Conservation (phyloP, 1,284 basidiomycete species). For the Rhodotorula sp. region DNA sequence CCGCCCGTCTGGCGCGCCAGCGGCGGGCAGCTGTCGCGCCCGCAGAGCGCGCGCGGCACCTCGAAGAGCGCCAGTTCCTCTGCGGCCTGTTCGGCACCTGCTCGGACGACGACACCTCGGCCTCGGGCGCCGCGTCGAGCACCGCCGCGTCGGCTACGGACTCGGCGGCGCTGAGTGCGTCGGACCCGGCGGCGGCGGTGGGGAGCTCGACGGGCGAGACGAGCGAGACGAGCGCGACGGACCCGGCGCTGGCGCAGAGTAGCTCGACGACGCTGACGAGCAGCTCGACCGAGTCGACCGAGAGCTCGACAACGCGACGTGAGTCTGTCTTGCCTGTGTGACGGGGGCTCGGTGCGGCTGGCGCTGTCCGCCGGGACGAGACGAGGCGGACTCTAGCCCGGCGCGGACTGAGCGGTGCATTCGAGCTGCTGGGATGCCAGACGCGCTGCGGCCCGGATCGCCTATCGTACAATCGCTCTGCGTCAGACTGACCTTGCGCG, state of each 20-base stretch:
- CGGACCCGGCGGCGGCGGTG: background rate
- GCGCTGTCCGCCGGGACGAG: too few relatives aligned
- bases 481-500: background rate
- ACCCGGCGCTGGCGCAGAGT: background rate
- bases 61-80: background rate
- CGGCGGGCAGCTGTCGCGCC: too few relatives aligned
- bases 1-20: background rate
- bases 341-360: too few relatives aligned
- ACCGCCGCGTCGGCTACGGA: background rate
- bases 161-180: background rate
- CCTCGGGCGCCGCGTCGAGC: background rate
- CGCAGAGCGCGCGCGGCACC: background rate
- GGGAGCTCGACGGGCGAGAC: background rate
- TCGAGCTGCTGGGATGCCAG: too few relatives aligned
- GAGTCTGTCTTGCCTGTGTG: background rate
- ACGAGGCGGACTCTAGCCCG: too few relatives aligned
- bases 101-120: background rate
- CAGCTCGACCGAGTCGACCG: background rate
- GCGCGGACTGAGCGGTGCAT: too few relatives aligned
- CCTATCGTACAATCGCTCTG: too few relatives aligned
- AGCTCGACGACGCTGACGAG: constrained; percentile 2
- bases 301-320: background rate
- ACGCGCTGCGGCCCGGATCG: too few relatives aligned
- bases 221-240: background rate
- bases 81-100: constrained; percentile 5